phyloP scores from a whole-genome alignment of 2,329 filamentous ascomycete species.

The Beauveria medogensis region DNA sequence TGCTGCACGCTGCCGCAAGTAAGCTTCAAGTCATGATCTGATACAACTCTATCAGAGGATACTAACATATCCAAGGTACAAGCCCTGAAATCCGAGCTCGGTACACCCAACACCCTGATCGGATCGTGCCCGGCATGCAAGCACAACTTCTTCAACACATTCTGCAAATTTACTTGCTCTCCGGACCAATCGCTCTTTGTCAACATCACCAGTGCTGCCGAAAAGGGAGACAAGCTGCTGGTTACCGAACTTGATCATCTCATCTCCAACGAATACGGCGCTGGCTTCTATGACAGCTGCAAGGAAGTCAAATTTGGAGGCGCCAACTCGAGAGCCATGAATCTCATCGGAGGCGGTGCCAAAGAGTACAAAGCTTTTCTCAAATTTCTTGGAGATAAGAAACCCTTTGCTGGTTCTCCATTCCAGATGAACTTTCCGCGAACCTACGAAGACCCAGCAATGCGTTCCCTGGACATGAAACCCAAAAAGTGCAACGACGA shows the following conservation, averaged over 20 bases:
- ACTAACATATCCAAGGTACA: conserved; percentile 48
- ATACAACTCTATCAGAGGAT: background rate
- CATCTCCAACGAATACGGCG: conserved; percentile 74
- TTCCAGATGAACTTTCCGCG: conserved; percentile 94
- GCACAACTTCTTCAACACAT: conserved; percentile 96
- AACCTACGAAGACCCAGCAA: conserved; percentile 54
- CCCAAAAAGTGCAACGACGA: conserved; percentile 86
- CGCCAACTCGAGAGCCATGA: conserved; percentile 88
- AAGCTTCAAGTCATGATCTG: conserved; percentile 14
- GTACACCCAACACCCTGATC: conserved; percentile 81
- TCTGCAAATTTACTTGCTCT: conserved; percentile 97
- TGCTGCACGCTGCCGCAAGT: conserved; percentile 81
- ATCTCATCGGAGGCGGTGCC: conserved; percentile 90
- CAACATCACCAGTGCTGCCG: conserved; percentile 72
- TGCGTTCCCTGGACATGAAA: conserved; percentile 62
- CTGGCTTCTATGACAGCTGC: conserved; percentile 91
- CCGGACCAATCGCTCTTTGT: conserved; percentile 93
- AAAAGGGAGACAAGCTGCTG: conserved; percentile 47
- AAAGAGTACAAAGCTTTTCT: conserved; percentile 82
- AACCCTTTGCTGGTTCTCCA: conserved; percentile 72
- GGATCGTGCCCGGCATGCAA: conserved; percentile 94
- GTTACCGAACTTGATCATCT: conserved; percentile 89
- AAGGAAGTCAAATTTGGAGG: conserved; percentile 98
- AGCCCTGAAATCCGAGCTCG: conserved; percentile 73
- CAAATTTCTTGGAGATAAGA: conserved; percentile 89